phyloP scores from a whole-genome alignment of 306 rosid genomes.

The Begonia peltatifolia region DNA sequence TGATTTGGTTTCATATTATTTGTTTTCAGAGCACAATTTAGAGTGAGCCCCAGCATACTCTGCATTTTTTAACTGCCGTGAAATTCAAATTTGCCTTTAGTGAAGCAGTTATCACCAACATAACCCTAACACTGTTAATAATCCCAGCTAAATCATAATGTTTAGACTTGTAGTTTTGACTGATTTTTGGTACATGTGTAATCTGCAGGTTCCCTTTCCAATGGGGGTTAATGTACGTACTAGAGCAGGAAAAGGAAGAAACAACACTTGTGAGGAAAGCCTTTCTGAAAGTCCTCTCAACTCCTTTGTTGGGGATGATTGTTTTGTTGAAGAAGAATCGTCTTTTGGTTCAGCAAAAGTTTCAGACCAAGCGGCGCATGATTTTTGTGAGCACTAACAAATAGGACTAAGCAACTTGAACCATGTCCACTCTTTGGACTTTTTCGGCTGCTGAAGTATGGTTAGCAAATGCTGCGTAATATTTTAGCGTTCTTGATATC shows the following conservation, averaged over 20 bases:
- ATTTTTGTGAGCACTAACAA: constrained; percentile 21
- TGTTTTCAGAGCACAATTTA: not conserved
- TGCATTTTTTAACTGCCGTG: too few species aligned
- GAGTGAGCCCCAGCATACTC: too few species aligned
- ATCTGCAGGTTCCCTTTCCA: constrained; percentile 33
- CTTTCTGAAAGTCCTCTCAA: constrained; percentile 17
- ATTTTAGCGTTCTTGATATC: too few species aligned
- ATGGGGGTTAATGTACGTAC: constrained; percentile 34
- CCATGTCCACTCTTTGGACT: too few species aligned
- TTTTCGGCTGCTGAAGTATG: too few species aligned
- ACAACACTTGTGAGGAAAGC: constrained; percentile 19
- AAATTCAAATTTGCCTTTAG: too few species aligned
- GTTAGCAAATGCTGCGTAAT: too few species aligned
- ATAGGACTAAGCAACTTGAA: constrained; percentile 19
- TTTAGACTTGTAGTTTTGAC: too few species aligned
- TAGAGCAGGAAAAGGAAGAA: constrained; percentile 27
- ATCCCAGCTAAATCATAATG: too few species aligned
- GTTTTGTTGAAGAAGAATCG: constrained; percentile 22
- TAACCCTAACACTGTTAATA: not conserved
- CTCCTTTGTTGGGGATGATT: constrained; percentile 21
- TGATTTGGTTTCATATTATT: not conserved
- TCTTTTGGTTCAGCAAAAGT: constrained; percentile 18
- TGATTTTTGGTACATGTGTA: not conserved
- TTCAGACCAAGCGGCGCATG: constrained; percentile 15
- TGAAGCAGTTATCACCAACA: not conserved